phyloP scores from a whole-genome alignment of 805 yeast species.

The Ogataea corticis region DNA sequence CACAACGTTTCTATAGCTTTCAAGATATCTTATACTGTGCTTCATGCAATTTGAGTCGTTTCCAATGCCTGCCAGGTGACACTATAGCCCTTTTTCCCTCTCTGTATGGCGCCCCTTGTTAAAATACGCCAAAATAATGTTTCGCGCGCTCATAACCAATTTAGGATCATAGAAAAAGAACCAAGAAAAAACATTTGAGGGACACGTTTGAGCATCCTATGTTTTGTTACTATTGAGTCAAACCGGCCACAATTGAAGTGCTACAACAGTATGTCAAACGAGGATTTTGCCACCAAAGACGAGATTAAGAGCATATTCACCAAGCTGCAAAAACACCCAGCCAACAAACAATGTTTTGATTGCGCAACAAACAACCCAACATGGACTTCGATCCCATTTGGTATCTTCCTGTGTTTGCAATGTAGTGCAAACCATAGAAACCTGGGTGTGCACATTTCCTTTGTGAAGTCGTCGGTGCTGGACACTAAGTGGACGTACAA shows the following conservation, averaged over 20 bases:
- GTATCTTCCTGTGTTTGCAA: constrained; percentile 87
- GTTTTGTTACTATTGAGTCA: neutral
- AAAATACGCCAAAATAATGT: neutral
- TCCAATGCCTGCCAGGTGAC: too few relatives aligned
- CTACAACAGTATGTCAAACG: constrained; percentile 17
- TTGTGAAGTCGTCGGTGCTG: constrained; percentile 87
- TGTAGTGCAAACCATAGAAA: constrained; percentile 96
- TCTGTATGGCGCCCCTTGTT: neutral
- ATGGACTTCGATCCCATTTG: constrained; percentile 98
- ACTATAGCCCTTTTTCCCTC: neutral
- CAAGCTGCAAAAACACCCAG: constrained; percentile 60
- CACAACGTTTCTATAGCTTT: too few relatives aligned
- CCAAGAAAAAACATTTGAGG: neutral
- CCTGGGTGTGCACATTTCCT: constrained; percentile 93
- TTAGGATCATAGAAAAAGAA: constrained; percentile 2
- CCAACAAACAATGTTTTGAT: constrained; percentile 87
- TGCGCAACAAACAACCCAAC: constrained; percentile 94
- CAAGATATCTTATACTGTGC: too few relatives aligned
- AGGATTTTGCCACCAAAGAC: constrained; percentile 62
- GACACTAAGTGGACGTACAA: constrained; percentile 88
- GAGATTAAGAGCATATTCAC: constrained; percentile 67
- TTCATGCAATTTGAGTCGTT: too few relatives aligned
- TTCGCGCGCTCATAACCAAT: constrained; percentile 16
- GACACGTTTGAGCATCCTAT: constrained; percentile 11
- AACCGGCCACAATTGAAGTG: constrained; percentile 2